Evolutionary conservation across 768 basidiomycete species (phyloP).

Genomic region (Kwoniella botswanensis): DNA sequence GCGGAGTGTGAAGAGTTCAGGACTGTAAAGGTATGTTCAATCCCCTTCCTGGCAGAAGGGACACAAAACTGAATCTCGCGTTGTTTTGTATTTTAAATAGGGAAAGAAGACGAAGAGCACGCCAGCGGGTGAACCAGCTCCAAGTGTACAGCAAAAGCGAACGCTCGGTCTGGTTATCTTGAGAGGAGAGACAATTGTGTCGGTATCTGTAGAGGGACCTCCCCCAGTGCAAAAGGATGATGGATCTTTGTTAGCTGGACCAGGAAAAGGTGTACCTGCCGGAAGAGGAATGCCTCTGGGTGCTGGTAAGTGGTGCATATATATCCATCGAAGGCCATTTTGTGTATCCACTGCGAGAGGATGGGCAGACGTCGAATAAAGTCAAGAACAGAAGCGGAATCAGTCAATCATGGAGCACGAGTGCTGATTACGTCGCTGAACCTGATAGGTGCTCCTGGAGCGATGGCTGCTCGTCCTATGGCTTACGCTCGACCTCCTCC

Average conservation of each 20-base stretch:
- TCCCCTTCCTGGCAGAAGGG: neutral
- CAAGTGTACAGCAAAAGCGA: conserved; percentile 88
- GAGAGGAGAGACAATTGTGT: conserved; percentile 94
- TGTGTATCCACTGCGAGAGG: too few species aligned
- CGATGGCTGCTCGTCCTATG: conserved; percentile 60
- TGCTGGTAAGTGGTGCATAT: conserved; percentile 55
- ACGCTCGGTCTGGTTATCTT: conserved; percentile 95
- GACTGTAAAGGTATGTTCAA: conserved; percentile 78
- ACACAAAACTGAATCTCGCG: neutral
- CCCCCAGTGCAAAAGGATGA: conserved; percentile 90
- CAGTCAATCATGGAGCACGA: too few species aligned
- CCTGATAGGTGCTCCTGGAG: conserved; percentile 45
- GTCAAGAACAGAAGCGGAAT: too few species aligned
- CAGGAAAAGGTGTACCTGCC: conserved; percentile 93
- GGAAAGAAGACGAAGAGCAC: conserved; percentile 62
- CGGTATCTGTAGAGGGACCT: conserved; percentile 91
- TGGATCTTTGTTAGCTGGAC: conserved; percentile 80
- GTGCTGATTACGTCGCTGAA: too few species aligned
- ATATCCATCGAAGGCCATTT: neutral
- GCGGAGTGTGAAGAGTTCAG: conserved; percentile 99
- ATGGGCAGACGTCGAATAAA: too few species aligned
- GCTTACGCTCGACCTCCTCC: conserved; percentile 59
- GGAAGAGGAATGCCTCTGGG: conserved; percentile 86
- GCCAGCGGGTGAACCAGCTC: conserved; percentile 64
- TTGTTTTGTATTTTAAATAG: conserved; percentile 54